These are phyloP conservation scores for Lentinula lateritia DNA, from an alignment of 768 basidiomycete species.

Conservation along the genomic window DNA sequence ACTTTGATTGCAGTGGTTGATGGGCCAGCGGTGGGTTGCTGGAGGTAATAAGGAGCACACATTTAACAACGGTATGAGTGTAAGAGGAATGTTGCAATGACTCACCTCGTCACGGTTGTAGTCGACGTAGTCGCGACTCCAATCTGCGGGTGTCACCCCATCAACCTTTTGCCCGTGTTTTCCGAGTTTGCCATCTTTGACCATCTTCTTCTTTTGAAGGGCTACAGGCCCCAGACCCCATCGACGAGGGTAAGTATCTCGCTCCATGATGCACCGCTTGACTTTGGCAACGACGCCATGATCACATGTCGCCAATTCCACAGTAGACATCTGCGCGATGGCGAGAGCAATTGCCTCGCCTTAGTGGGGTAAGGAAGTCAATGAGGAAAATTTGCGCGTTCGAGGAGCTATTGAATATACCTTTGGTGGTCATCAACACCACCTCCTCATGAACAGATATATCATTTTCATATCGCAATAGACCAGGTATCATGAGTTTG, in stretches of 20 bases:
- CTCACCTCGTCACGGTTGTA: conserved; percentile 63
- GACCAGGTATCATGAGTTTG: conserved; percentile 98
- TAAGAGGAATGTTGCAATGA: neutral
- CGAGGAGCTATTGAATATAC: conserved; percentile 30
- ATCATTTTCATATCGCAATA: conserved; percentile 93
- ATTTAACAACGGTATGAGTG: conserved; percentile 3
- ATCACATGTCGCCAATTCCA: conserved; percentile 95
- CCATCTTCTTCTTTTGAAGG: conserved; percentile 95
- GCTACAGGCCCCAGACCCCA: conserved; percentile 99
- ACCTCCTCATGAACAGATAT: conserved; percentile 94
- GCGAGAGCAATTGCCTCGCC: conserved; percentile 93
- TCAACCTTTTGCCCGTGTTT: conserved; percentile 90
- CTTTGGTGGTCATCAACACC: conserved; percentile 98
- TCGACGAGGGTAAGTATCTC: conserved; percentile 94
- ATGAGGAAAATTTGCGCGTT: neutral
- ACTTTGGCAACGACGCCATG: conserved; percentile 99
- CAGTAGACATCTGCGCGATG: conserved; percentile 97
- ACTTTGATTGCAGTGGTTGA: conserved; percentile 21
- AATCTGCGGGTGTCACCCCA: conserved; percentile 82
- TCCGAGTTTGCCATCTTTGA: conserved; percentile 95
- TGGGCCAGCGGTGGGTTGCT: conserved; percentile 36
- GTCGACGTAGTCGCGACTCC: conserved; percentile 93
- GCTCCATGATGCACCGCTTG: conserved; percentile 99
- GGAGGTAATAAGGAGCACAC: conserved; percentile 3
- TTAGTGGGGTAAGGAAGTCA: conserved; percentile 4